Evolutionary conservation across 179 eudicot genomes (phyloP).

Genomic region (Heliamphora pulchella): DNA sequence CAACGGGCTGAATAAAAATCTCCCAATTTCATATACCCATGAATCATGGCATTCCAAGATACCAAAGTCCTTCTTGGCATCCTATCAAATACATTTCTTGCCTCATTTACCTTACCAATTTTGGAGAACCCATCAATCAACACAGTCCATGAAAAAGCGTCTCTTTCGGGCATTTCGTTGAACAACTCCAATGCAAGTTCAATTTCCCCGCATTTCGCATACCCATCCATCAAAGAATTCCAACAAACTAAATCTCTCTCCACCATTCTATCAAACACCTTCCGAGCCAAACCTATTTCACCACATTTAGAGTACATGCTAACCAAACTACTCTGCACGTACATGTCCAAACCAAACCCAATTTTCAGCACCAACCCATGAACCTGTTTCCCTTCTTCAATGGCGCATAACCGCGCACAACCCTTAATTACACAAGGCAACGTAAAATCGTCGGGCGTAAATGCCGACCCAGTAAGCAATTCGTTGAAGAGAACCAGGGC

Average conservation of each 20-base stretch:
- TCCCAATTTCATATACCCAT: constrained; percentile 28
- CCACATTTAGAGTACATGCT: constrained; percentile 25
- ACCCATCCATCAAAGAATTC: constrained; percentile 26
- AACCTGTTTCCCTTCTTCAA: constrained; percentile 22
- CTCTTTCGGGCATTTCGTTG: constrained; percentile 23
- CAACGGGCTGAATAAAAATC: constrained; percentile 10
- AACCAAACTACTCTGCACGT: constrained; percentile 26
- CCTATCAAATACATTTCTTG: constrained; percentile 17
- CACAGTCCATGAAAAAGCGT: constrained; percentile 24
- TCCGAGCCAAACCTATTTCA: constrained; percentile 18
- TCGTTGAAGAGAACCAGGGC: constrained; percentile 22
- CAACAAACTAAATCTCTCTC: constrained; percentile 22
- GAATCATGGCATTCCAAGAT: constrained; percentile 29
- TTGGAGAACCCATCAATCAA: constrained; percentile 22
- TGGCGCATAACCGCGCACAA: constrained; percentile 14
- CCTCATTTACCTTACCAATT: constrained; percentile 19
- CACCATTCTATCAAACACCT: constrained; percentile 24
- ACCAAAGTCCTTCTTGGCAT: constrained; percentile 20
- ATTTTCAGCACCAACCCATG: constrained; percentile 30
- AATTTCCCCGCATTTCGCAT: constrained; percentile 16
- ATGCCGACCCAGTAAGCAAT: constrained; percentile 16
- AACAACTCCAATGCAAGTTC: constrained; percentile 13
- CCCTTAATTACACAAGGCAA: constrained; percentile 26
- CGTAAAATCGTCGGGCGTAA: constrained; percentile 24
- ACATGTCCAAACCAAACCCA: constrained; percentile 23